Base-by-base conservation (phyloP, 2,329 filamentous ascomycete genomes). In the Pseudogymnoascus sp. region DNA sequence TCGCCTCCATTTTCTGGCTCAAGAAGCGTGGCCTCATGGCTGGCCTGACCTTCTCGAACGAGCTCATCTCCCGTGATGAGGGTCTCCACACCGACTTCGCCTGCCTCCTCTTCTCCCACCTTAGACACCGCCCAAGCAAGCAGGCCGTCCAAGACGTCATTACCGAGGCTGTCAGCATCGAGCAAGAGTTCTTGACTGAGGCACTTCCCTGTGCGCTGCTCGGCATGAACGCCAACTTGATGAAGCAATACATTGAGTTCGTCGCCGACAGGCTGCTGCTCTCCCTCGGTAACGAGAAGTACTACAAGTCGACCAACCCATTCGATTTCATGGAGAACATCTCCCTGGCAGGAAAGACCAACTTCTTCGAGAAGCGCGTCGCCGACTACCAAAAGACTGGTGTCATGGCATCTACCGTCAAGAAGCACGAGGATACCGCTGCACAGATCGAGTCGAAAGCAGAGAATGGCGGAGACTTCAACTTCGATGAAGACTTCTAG, bases 291-390 rank as follows among this genome's bases (percentile, higher is more conserved):
- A 97, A 97, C 78, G 85, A 90, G 72, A 97, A 97, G 84, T 83
- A 90, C 72, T 99, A 96, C 86, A 90, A 95, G 75, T 82, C 89
- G 25, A 85, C 88, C 76, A 99, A 99, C 82, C 95, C 95, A 75
- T 99, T 99, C 77, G 95, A 99, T 84, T 99, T 99, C 79, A 99
- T 99, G 95, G 95, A 99, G 85, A 97, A 96, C 80, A 99, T 99
- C 78, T 97, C 95, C 21, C 85, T 99, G 9, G 91, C 92, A 61
- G 95, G 95, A 79, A 99, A 99, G 90, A 99, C 95, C 77, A 99
- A 99, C 87, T 99, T 99, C 86, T 99, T 99, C 77, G 95, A 99
- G 89, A 99, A 99, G 90, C 91, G 95, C 72, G 95, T 99, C 64
- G 95, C 89, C 76, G 95, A 99, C 75, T 99, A 99, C 86, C 95